Evolutionary conservation across 352 stramenopile species (phyloP).

Genomic region (Pythium phragmitis): DNA sequence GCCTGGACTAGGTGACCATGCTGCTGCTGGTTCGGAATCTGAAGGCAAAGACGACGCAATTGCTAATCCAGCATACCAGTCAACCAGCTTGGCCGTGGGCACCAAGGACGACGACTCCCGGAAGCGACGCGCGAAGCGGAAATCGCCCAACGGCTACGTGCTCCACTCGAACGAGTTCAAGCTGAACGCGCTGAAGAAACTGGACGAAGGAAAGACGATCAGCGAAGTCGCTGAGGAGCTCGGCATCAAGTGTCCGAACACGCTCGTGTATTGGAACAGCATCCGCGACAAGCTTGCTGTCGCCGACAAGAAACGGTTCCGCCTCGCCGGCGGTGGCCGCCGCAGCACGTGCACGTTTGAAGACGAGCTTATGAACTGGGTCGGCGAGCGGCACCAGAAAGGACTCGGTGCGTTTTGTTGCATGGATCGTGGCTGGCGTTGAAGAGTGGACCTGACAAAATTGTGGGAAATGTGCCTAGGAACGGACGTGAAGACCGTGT

Average conservation of each 20-base stretch:
- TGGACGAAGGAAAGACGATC: conserved; percentile 69
- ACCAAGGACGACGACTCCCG: background rate
- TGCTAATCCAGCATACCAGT: conserved; percentile 1
- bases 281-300: conserved; percentile 73
- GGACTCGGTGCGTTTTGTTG: conserved; percentile 37
- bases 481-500: conserved; percentile 65
- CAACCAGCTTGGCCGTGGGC: background rate
- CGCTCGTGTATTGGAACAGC: conserved; percentile 72
- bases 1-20: conserved; percentile 22
- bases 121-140: conserved; percentile 44
- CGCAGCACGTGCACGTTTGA: conserved; percentile 74
- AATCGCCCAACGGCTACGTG: conserved; percentile 55
- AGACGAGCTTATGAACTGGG: conserved; percentile 71
- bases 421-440: background rate
- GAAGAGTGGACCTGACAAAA: background rate
- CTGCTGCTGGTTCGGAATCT: conserved; percentile 9
- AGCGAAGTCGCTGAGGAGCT: conserved; percentile 61
- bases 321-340: conserved; percentile 58
- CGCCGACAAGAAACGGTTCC: conserved; percentile 74
- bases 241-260: conserved; percentile 67
- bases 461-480: conserved; percentile 24
- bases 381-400: conserved; percentile 63
- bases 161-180: conserved; percentile 83
- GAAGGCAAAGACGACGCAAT: conserved; percentile 6
- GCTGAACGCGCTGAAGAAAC: conserved; percentile 59